These are phyloP conservation scores for Cyclotella sp. DNA, from an alignment of 108 stramenopile genomes.

Conservation along the genomic window DNA sequence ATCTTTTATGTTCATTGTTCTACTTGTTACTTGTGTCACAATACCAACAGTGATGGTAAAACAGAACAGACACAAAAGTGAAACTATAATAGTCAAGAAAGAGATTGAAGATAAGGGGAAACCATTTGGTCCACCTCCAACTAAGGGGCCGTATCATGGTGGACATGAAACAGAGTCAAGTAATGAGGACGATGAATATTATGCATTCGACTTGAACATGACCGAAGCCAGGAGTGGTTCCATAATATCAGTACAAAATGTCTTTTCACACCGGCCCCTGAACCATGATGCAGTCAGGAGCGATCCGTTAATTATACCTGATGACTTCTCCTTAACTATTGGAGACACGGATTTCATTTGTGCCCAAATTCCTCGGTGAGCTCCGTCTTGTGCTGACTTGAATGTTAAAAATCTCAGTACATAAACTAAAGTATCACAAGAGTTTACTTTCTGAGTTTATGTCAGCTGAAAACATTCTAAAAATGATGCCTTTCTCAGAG, in stretches of 20 bases:
- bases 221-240: background rate
- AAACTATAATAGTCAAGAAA: background rate
- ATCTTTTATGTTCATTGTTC: constrained; percentile 2
- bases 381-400: no score
- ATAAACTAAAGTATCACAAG: no score
- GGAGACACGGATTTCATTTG: background rate
- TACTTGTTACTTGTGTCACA: constrained; percentile 1
- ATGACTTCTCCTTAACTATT: constrained; percentile 7
- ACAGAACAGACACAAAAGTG: background rate
- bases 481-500: no score
- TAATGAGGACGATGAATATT: constrained; percentile 1
- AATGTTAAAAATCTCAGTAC: no score
- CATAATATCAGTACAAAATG: background rate
- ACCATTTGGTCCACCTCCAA: background rate
- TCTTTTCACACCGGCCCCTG: background rate
- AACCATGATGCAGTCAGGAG: background rate
- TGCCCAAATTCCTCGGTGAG: background rate
- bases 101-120: background rate
- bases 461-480: no score
- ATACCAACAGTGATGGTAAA: background rate
- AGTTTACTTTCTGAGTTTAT: no score
- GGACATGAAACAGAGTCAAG: background rate
- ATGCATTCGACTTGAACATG: background rate
- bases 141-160: no score
- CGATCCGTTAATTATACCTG: background rate